phyloP scores from a whole-genome alignment of 805 yeast genomes.

The Kazachstania viticola region DNA sequence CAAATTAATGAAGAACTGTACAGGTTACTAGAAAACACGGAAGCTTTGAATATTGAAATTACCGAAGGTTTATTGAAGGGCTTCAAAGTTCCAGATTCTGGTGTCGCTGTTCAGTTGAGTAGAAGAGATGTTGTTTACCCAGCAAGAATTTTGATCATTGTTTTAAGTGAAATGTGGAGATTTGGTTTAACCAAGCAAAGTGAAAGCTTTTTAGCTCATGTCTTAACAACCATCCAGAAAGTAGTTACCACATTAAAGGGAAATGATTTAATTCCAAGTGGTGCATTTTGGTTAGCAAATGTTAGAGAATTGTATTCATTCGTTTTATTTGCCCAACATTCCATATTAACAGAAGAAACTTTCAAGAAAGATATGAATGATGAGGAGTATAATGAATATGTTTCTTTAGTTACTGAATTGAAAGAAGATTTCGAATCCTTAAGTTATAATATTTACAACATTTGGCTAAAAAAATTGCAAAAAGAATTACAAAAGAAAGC shows the following conservation, averaged over 20 bases:
- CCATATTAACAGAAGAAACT: slow-evolving; percentile 76
- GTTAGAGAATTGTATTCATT: slow-evolving; percentile 92
- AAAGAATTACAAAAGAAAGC: slow-evolving; percentile 83
- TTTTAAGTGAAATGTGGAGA: slow-evolving; percentile 96
- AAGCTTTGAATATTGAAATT: slow-evolving; percentile 66
- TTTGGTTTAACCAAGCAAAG: slow-evolving; percentile 85
- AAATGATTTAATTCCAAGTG: slow-evolving; percentile 78
- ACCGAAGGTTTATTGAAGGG: slow-evolving; percentile 79
- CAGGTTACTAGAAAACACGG: slow-evolving; percentile 58
- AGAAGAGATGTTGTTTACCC: slow-evolving; percentile 92
- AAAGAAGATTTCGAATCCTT: slow-evolving; percentile 89
- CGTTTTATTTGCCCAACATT: slow-evolving; percentile 85
- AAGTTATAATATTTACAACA: slow-evolving; percentile 86
- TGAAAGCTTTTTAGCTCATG: slow-evolving; percentile 84
- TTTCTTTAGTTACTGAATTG: slow-evolving; percentile 78
- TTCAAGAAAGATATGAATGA: slow-evolving; percentile 77
- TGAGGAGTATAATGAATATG: slow-evolving; percentile 80
- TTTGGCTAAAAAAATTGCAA: slow-evolving; percentile 95
- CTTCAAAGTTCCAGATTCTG: slow-evolving; percentile 74
- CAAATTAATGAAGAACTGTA: slow-evolving; percentile 68
- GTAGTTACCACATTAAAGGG: slow-evolving; percentile 72
- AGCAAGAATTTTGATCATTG: slow-evolving; percentile 84
- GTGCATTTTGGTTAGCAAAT: slow-evolving; percentile 96
- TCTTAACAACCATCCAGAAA: slow-evolving; percentile 73
- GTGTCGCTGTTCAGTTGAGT: slow-evolving; percentile 71